phyloP scores from a whole-genome alignment of 176 grass and related monocot species.

The Oryza rufipogon region DNA sequence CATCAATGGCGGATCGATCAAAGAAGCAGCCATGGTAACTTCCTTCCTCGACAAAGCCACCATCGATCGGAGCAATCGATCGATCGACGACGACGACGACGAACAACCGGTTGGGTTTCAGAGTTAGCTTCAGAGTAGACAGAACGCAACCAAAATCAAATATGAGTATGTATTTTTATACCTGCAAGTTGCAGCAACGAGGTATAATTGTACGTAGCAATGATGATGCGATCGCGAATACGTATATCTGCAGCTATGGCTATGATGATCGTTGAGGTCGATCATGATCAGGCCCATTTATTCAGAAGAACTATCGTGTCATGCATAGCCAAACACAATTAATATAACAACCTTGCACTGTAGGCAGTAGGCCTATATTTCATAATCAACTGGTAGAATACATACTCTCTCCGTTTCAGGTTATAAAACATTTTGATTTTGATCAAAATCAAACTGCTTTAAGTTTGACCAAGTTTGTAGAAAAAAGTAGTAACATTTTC shows the following conservation, averaged over 20 bases:
- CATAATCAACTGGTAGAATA: not conserved
- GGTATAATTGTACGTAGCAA: not conserved
- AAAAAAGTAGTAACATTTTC: too few relatives aligned
- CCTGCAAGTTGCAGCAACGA: not conserved
- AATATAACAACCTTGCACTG: too few relatives aligned
- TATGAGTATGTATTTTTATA: not conserved
- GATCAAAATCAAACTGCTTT: too few relatives aligned
- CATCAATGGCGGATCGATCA: constrained; percentile 23
- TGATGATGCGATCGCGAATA: not conserved
- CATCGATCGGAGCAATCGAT: constrained; percentile 15
- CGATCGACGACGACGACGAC: not conserved
- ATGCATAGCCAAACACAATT: not conserved
- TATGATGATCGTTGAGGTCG: not conserved
- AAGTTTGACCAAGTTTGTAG: too few relatives aligned
- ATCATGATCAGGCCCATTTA: not conserved
- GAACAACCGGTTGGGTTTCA: not conserved
- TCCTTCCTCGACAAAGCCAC: constrained; percentile 17
- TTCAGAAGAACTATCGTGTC: not conserved
- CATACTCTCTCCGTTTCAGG: too few relatives aligned
- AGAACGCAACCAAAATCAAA: not conserved
- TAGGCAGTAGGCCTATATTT: not conserved
- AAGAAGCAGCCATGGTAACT: constrained; percentile 44
- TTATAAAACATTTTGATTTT: too few relatives aligned
- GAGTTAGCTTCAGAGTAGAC: not conserved
- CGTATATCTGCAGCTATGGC: not conserved